Base-by-base conservation (phyloP, 768 basidiomycete species). In the Boletus rubescentipes region DNA sequence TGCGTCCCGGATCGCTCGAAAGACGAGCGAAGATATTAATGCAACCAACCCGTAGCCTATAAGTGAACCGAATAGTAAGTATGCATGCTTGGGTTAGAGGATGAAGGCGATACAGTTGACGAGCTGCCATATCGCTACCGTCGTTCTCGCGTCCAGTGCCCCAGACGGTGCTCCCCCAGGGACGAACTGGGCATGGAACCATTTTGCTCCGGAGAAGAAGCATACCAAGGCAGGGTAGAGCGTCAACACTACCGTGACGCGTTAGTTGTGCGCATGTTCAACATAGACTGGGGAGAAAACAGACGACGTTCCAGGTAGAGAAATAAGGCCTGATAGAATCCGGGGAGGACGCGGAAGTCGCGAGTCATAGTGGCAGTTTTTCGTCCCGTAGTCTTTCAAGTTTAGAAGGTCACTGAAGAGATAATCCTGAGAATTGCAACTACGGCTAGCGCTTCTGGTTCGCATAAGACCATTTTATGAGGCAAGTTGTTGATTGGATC, bases 161-260 rank as follows among this genome's bases (percentile, higher is more conserved):
- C 45, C 58, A 0, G 66, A 52, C 0, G 67, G 53, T 16, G 61
- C 50, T 9, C 31, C 9, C 9, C 72, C 73, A 2, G 86, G 87
- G 40, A 87, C 77, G 49, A 89, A 80, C 57, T 85, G 76, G 61
- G 81, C 75, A 62, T 85, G 80, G 60, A 87, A 89, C 84, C 87
- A 87, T 15, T 73, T 70, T 20, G 85, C 73, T 14, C 87, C 86
- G 9, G 85, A 84, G 54, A 72, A 77, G 41, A 78, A 60, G 79
- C 82, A 84, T 23, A 78, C 75, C 58, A 83, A 40, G 32, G 77
- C 76, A 15, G 82, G 78, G 5, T 74, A 62, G n/a, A 80, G 65
- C 11, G 79, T 83, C 7, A 80, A 79, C 36, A 74, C 83, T 83
- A 40, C 10, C 15, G 5, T 10, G 35, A 29, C 7, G 43, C n/a